Evolutionary conservation across 768 basidiomycete genomes (phyloP), one percentile per base, ranked within the genome.

Genomic region (Calocybe indica): DNA sequence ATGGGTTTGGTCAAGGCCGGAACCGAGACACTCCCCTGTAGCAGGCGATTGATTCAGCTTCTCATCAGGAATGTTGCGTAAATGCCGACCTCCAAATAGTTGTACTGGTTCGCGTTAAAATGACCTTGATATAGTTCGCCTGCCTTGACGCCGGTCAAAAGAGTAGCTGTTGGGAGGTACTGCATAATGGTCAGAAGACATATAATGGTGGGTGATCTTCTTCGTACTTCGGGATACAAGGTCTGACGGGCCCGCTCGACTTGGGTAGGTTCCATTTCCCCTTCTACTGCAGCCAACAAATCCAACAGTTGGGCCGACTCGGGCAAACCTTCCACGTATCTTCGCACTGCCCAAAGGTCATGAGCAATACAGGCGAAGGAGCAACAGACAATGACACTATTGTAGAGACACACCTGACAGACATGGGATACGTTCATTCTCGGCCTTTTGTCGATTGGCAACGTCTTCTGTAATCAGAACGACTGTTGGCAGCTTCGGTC

Each of bases 91-190:
- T 97, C 95, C 10, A 97, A 74, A 57, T 94, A 98, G 62, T 99
- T 98, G 67, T 93, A 99, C 54, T 84, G 84, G 56, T 90, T 96
- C 2, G 93, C 91, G 58, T 88, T 92, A 69, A 95, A 99, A 61
- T 94, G 85, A 0, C 96, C 96, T 68, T 97, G 92, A 58, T 92
- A 80, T 3, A 94, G 76, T 37, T 84, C 71, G 2, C 90, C 91
- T 3, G 80, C 78, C 62, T 93, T 94, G 48, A 97, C 74, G 1
- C 92, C 94, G 7, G 92, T 89, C 35, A 81, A 59, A 7, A 97
- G 65, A 0, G 79, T 81, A 0, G 83, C 74, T 7, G 77, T 72
- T 0, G 92, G 73, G 11, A 96, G 71, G 62, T 98, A 94, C 92
- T 98, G 44, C 5, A 41, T 7, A 9, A 13, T 28, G 28, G n/a